phyloP scores from a whole-genome alignment of 129 eudicot genomes.

The Escallonia rubra region DNA sequence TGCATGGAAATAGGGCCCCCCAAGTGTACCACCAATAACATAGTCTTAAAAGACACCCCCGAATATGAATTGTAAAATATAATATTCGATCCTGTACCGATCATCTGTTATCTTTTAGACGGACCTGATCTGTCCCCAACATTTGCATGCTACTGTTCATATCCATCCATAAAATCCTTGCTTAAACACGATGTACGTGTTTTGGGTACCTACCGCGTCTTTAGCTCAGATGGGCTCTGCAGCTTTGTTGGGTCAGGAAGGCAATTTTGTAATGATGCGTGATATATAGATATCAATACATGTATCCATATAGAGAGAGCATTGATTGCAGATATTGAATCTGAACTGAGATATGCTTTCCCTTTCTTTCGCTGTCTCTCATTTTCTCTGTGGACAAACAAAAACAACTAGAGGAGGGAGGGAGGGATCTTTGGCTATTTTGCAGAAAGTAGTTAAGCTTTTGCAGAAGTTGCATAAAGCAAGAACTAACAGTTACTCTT shows the following conservation, averaged over 20 bases:
- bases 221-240: conserved; percentile 18
- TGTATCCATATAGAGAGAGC: neutral
- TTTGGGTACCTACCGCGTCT: neutral
- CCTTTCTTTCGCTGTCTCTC: neutral
- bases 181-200: neutral
- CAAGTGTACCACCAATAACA: conserved; percentile 13
- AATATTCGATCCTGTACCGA: no score
- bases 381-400: neutral
- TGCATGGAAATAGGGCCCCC: conserved; percentile 15
- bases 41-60: neutral
- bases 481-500: conserved; percentile 28
- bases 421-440: conserved; percentile 19
- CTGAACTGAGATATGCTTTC: conserved; percentile 28
- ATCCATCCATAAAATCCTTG: conserved; percentile 5
- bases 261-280: conserved; percentile 7
- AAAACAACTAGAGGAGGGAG: neutral
- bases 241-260: conserved; percentile 1
- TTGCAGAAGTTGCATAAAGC: conserved; percentile 32
- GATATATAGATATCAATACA: neutral
- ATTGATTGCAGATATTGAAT: conserved; percentile 17
- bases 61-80: neutral
- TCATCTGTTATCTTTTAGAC: conserved; percentile 6
- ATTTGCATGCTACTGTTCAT: conserved; percentile 7
- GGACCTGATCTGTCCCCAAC: conserved; percentile 28
- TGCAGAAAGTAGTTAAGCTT: conserved; percentile 22